Conservation (phyloP, 2,329 filamentous ascomycete genomes). For the Xylaria sp. region DNA sequence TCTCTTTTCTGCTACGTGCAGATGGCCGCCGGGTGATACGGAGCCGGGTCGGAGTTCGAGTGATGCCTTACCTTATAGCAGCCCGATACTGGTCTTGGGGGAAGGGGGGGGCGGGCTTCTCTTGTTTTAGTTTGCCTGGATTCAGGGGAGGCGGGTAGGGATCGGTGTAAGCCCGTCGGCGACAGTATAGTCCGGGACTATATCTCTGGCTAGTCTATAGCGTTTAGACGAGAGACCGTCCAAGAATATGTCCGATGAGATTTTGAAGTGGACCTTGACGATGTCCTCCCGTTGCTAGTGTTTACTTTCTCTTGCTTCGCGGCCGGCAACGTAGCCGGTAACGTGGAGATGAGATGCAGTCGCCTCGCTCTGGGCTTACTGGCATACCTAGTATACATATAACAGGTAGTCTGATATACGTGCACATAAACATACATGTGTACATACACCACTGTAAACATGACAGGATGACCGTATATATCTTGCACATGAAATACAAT, state of each 20-base stretch:
- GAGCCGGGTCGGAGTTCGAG: neutral
- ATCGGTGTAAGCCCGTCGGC: neutral
- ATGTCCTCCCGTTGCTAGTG: neutral
- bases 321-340: neutral
- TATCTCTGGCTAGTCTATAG: neutral
- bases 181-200: neutral
- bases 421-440: no score
- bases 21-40: neutral
- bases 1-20: constrained; percentile 8
- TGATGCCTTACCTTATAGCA: constrained; percentile 15
- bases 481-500: neutral
- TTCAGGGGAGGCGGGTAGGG: neutral
- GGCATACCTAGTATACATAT: neutral
- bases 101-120: neutral
- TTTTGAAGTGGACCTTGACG: neutral
- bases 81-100: constrained; percentile 1
- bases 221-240: no score
- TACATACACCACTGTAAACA: neutral
- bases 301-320: neutral
- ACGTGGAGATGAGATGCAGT: constrained; percentile 4
- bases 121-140: neutral
- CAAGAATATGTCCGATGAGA: neutral
- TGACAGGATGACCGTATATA: constrained; percentile 12
- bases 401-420: neutral
- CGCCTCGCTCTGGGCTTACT: neutral